These are phyloP conservation scores for Aspergillus amoenus DNA, from an alignment of 2,329 filamentous ascomycete species.

Conservation along the genomic window DNA sequence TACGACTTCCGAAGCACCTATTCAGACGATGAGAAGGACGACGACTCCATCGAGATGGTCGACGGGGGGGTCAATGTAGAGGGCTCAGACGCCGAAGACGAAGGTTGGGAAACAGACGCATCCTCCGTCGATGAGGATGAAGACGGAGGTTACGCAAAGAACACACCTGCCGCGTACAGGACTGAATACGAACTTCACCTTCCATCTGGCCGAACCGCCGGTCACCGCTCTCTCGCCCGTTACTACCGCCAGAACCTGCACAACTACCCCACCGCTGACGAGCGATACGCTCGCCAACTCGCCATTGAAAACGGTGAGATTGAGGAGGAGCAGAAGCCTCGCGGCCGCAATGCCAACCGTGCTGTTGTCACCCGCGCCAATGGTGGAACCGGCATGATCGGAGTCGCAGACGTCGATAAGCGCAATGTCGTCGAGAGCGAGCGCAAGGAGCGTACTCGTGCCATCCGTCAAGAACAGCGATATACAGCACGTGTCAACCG, in stretches of 20 bases:
- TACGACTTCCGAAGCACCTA: conserved; percentile 98
- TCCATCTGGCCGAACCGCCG: conserved; percentile 83
- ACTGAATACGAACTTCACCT: conserved; percentile 94
- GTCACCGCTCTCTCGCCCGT: conserved; percentile 80
- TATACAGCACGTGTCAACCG: conserved; percentile 71
- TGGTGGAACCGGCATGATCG: conserved; percentile 73
- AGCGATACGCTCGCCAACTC: conserved; percentile 66
- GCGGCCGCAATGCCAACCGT: conserved; percentile 45
- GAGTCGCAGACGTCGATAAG: conserved; percentile 74
- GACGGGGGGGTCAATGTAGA: conserved; percentile 63
- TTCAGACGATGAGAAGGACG: conserved; percentile 70
- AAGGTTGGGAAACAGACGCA: conserved; percentile 94
- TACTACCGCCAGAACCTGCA: conserved; percentile 94
- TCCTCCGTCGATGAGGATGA: conserved; percentile 88
- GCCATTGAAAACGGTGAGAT: conserved; percentile 54
- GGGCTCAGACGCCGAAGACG: conserved; percentile 48
- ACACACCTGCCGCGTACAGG: conserved; percentile 73
- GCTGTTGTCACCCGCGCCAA: conserved; percentile 67
- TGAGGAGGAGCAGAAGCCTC: conserved; percentile 46
- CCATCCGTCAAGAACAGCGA: conserved; percentile 60
- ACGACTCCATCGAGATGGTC: conserved; percentile 49
- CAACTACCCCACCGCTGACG: conserved; percentile 75
- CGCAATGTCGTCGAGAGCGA: conserved; percentile 65
- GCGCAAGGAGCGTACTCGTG: conserved; percentile 66
- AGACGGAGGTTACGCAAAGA: conserved; percentile 78